Evolutionary conservation across 1,139 yeast genomes (phyloP), one percentile per base, ranked within the genome.

Genomic region (Neolecta irregularis): DNA sequence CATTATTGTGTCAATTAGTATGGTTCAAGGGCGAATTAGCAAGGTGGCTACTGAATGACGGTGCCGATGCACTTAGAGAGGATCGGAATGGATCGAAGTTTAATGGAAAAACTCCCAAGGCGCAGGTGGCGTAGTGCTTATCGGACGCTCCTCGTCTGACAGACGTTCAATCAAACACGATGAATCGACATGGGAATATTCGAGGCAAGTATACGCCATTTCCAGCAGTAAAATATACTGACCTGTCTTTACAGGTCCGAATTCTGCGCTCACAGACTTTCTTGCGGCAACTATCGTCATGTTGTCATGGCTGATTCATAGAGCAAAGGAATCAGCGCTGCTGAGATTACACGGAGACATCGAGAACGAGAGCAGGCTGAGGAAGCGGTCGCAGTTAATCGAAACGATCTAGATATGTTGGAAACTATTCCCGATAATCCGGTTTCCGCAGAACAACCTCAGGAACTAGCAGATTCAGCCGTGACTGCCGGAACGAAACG

Each of bases 221-320:
- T 23, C n/a, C n/a, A 23, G 12, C 12, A 11, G 11, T 8, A 7
- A 12, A 32, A 32, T 32, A 30, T 26, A 26, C 15, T 23, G 29
- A 21, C 18, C 26, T 13, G 30, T 26, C 7, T 26, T 32, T 12
- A 13, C 30, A 13, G 34, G 34, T 8, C 34, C 34, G 6, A 32
- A 11, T 21, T 32, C 34, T 13, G 34, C 34, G 6, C 17, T 32
- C n/a, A 32, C 36, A 26, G 34, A 21, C 12, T 32, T 22, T 26
- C 24, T 32, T 24, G 13, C 30, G 8, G 34, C 24, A 32, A 9
- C 23, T 20, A 8, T n/a, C 3, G 7, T 4, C 3, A 8, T 3
- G 12, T 9, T 29, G n/a, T 9, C 19, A 21, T 18, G 24, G 18
- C 26, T 12, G 3, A 11, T 8, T 9, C 11, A 12, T 11, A 32